phyloP scores from a whole-genome alignment of 192 early-diverging fungal genomes.

The Umbelopsis sp. region DNA sequence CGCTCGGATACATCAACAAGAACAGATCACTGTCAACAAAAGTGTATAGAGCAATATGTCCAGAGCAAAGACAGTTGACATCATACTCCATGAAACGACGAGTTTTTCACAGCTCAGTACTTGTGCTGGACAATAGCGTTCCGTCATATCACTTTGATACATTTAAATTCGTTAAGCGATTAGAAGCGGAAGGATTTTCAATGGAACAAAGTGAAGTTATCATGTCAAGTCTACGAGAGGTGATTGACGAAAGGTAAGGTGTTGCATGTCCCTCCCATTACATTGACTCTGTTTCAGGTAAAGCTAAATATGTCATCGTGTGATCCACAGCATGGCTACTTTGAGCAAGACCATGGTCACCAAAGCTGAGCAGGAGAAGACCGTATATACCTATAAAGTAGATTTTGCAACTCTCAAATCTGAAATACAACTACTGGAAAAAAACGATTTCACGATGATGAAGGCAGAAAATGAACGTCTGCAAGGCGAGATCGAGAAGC shows the following conservation, averaged over 20 bases:
- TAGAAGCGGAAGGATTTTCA: conserved; percentile 74
- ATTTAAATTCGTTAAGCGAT: conserved; percentile 68
- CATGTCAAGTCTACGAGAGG: conserved; percentile 69
- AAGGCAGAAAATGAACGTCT: conserved; percentile 81
- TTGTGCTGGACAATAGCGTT: neutral
- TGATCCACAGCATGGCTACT: conserved; percentile 54
- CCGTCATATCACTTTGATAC: conserved; percentile 74
- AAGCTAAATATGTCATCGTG: conserved; percentile 11
- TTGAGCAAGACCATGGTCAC: conserved; percentile 70
- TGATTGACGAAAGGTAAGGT: conserved; percentile 69
- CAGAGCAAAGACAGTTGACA: neutral
- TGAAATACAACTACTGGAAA: conserved; percentile 87
- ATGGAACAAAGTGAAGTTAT: conserved; percentile 74
- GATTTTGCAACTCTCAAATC: conserved; percentile 88
- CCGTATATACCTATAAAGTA: conserved; percentile 83
- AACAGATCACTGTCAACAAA: neutral
- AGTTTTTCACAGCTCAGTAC: neutral
- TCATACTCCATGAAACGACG: neutral
- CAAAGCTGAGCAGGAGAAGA: conserved; percentile 82
- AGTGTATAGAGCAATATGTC: neutral
- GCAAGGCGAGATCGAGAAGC: conserved; percentile 79
- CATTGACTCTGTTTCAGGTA: neutral
- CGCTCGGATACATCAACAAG: neutral
- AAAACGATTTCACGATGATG: conserved; percentile 85
- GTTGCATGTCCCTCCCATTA: neutral